A percentile compares a stretch with the other conserved stretches of the same genome.
phyloP scores from a whole-genome alignment of 2,329 filamentous ascomycete genomes.

The Thyridium curvatum region DNA sequence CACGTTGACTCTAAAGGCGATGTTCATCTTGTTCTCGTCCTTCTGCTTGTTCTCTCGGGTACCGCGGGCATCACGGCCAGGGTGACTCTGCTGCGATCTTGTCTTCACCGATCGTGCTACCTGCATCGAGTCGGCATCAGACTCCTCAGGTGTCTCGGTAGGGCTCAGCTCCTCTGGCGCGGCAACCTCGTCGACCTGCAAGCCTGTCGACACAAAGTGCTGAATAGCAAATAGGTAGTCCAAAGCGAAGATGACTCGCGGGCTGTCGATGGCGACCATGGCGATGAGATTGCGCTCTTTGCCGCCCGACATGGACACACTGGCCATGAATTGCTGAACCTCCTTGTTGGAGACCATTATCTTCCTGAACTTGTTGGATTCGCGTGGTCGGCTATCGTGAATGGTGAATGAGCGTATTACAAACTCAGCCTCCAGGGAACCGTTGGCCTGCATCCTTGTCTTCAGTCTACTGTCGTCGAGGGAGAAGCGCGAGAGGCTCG shows the following conservation, averaged over 20 bases:
- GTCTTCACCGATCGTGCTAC: constrained; percentile 31
- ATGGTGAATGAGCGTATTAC: constrained; percentile 94
- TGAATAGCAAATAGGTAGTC: constrained; percentile 93
- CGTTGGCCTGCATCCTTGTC: constrained; percentile 86
- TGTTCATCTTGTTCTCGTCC: constrained; percentile 51
- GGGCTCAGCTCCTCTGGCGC: constrained; percentile 44
- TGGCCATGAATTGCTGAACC: constrained; percentile 98
- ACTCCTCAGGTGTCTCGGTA: constrained; percentile 51
- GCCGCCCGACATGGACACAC: constrained; percentile 84
- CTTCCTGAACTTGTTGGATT: constrained; percentile 92
- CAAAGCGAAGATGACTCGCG: constrained; percentile 86
- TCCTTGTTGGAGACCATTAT: constrained; percentile 98
- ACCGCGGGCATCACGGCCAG: constrained; percentile 6
- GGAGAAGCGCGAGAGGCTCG: constrained; percentile 89
- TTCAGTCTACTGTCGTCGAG: constrained; percentile 90
- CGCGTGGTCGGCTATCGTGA: constrained; percentile 78
- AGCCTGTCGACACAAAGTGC: constrained; percentile 68
- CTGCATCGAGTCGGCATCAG: constrained; percentile 53
- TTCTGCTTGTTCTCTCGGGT: constrained; percentile 9
- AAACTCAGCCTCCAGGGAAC: constrained; percentile 85
- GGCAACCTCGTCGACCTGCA: constrained; percentile 55
- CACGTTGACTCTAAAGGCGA: constrained; percentile 87
- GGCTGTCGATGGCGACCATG: constrained; percentile 90
- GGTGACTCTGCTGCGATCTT: constrained; percentile 21
- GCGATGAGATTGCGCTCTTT: constrained; percentile 77